These are phyloP conservation scores for Paramecium tetraurelia DNA, from an alignment of 73 alveolate species.

Conservation along the genomic window DNA sequence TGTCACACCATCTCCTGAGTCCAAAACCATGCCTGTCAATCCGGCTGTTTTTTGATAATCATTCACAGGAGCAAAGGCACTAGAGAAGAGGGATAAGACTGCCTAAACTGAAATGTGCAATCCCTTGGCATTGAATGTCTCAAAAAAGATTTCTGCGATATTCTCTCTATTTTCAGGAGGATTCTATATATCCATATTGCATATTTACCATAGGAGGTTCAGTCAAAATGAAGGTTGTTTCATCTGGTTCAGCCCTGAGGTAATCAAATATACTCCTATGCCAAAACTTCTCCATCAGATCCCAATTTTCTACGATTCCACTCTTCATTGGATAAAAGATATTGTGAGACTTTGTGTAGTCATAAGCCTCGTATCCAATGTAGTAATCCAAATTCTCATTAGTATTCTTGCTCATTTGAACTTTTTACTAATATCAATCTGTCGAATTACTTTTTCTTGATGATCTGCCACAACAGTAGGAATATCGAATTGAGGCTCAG, in stretches of 20 bases:
- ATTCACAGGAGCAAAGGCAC: slow-evolving; percentile 64
- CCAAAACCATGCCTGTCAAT: slow-evolving; percentile 96
- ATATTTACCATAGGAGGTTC: slow-evolving; percentile 96
- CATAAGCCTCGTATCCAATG: slow-evolving; percentile 96
- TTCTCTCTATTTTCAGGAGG: slow-evolving; percentile 99
- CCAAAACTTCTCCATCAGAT: slow-evolving; percentile 97
- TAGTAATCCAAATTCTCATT: slow-evolving; percentile 89
- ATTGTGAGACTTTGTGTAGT: slow-evolving; percentile 70
- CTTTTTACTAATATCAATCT: slow-evolving; percentile 51
- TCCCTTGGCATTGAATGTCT: slow-evolving; percentile 93
- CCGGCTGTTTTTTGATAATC: slow-evolving; percentile 61
- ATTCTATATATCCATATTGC: slow-evolving; percentile 54
- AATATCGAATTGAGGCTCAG: slow-evolving; percentile 90
- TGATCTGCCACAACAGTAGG: slow-evolving; percentile 95
- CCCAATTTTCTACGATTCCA: slow-evolving; percentile 96
- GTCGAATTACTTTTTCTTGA: slow-evolving; percentile 65
- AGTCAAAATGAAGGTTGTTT: slow-evolving; percentile 91
- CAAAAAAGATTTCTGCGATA: slow-evolving; percentile 98
- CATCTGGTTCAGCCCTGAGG: slow-evolving; percentile 89
- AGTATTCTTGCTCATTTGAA: slow-evolving; percentile 54
- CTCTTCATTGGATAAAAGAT: slow-evolving; percentile 74
- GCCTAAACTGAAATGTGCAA: slow-evolving; percentile 98
- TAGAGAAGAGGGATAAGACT: slow-evolving; percentile 92
- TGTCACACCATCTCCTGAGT: slow-evolving; percentile 99
- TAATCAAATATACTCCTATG: slow-evolving; percentile 83